A percentile compares a stretch with the other conserved stretches of the same genome.
phyloP scores from a whole-genome alignment of 441 rosid genomes.

The Euphorbia corollata region DNA sequence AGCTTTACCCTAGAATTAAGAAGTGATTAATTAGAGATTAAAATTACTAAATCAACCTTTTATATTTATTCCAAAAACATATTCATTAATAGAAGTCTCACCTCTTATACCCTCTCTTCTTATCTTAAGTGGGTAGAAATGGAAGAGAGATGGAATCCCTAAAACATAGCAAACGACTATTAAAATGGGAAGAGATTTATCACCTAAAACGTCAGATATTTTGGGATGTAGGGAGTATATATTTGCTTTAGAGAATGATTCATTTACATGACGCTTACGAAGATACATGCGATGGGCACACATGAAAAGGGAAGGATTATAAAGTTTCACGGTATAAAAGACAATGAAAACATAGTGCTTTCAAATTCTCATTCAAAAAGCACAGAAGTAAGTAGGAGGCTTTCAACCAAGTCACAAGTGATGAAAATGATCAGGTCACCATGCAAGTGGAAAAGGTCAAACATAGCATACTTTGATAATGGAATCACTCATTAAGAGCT shows the following conservation, averaged over 20 bases:
- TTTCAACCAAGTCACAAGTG: conserved; percentile 2
- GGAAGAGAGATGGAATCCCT: no score
- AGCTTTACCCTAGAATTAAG: no score
- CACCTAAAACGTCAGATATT: no score
- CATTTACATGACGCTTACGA: background rate
- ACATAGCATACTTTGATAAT: conserved; percentile 56
- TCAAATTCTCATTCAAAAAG: background rate
- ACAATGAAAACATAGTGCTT: background rate
- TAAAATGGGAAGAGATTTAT: no score
- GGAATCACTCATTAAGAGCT: conserved; percentile 96
- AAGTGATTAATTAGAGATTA: no score
- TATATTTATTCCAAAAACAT: no score
- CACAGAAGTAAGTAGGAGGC: background rate
- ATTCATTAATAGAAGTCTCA: no score
- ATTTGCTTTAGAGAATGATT: background rate
- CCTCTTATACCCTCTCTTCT: no score
- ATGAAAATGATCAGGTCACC: conserved; percentile 4
- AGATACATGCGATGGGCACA: background rate
- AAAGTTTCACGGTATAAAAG: background rate
- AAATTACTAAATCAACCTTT: no score
- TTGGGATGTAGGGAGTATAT: no score
- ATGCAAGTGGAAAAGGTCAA: conserved; percentile 7
- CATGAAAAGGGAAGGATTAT: background rate
- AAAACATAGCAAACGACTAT: no score
- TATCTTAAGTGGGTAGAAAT: no score